Evolutionary conservation across 2,329 filamentous ascomycete species (phyloP).

Genomic region (Lachnellula subtilissima): DNA sequence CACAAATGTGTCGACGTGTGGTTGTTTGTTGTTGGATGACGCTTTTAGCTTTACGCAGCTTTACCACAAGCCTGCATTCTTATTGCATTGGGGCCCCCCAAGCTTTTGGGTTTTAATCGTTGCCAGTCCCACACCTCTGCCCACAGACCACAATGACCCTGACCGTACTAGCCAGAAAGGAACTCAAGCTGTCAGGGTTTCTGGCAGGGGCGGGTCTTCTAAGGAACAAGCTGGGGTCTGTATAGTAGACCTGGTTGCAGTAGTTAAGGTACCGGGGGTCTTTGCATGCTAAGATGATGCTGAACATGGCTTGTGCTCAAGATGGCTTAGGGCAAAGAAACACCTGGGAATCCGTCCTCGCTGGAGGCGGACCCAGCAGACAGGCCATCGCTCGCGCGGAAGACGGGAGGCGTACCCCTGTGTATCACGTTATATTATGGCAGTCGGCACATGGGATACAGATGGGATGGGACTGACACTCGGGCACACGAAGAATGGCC

Average conservation of each 20-base stretch:
- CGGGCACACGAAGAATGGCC: neutral
- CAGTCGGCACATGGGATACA: neutral
- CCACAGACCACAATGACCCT: constrained; percentile 23
- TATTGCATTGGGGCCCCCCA: constrained; percentile 20
- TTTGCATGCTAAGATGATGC: constrained; percentile 14
- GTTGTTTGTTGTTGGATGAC: constrained; percentile 24
- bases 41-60: constrained; percentile 23
- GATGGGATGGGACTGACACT: neutral
- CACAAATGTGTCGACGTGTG: constrained; percentile 12
- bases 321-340: constrained; percentile 2
- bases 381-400: constrained; percentile 19
- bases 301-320: constrained; percentile 14
- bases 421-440: constrained; percentile 24
- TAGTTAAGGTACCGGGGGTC: constrained; percentile 16
- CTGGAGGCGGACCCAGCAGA: neutral
- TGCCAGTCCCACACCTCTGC: constrained; percentile 25
- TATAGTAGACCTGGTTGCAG: constrained; percentile 13
- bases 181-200: constrained; percentile 15
- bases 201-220: constrained; percentile 19
- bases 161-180: constrained; percentile 15
- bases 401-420: constrained; percentile 23
- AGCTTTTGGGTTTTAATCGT: constrained; percentile 20
- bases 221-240: constrained; percentile 18
- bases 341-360: neutral
- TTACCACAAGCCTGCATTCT: constrained; percentile 17